These are phyloP conservation scores for Chrysopogon serrulatus DNA, from an alignment of 176 grass and related monocot genomes.

Conservation along the genomic window DNA sequence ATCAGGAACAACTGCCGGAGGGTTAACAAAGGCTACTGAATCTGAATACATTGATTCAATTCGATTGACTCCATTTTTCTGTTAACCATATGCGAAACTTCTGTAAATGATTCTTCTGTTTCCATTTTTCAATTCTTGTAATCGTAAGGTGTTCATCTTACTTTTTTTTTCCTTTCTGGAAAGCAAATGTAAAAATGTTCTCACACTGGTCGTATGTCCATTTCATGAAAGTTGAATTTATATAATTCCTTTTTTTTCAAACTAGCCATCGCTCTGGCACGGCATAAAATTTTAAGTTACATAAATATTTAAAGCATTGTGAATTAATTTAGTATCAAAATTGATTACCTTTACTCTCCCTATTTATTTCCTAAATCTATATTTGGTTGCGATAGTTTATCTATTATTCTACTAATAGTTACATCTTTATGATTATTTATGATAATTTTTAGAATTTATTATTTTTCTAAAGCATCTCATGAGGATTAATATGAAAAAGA, in stretches of 20 bases:
- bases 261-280: neutral
- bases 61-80: neutral
- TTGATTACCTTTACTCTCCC: too few relatives aligned
- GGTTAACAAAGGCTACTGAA: constrained; percentile 32
- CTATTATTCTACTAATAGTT: too few relatives aligned
- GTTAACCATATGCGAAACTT: neutral
- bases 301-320: neutral
- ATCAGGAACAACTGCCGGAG: constrained; percentile 44
- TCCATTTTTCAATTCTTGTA: neutral
- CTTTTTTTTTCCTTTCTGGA: too few relatives aligned
- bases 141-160: neutral
- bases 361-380: too few relatives aligned
- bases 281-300: too few relatives aligned
- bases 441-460: too few relatives aligned
- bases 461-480: too few relatives aligned
- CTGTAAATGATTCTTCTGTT: neutral
- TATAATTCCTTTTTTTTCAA: neutral
- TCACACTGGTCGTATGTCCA: too few relatives aligned
- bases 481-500: too few relatives aligned
- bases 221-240: neutral
- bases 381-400: too few relatives aligned
- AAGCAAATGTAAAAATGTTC: neutral
- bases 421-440: too few relatives aligned
- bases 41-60: neutral
- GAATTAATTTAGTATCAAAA: too few relatives aligned